These are phyloP conservation scores for Trametes polyzona DNA, from an alignment of 1,284 basidiomycete genomes.

Conservation along the genomic window DNA sequence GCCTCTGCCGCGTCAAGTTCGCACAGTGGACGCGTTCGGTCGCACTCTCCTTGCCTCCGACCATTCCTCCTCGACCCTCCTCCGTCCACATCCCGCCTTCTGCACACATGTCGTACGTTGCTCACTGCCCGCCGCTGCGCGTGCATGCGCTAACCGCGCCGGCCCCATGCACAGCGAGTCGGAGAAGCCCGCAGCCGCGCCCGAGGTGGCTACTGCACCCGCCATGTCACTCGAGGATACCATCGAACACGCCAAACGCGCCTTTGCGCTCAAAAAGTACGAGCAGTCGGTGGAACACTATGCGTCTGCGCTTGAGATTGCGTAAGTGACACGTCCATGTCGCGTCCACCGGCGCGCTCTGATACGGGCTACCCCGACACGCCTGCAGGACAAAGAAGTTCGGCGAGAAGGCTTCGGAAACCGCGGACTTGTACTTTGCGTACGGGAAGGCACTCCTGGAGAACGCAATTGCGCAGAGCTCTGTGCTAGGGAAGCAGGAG, in stretches of 20 bases:
- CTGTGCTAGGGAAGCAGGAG: conserved; percentile 85
- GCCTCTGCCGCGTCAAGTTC: conserved; percentile 15
- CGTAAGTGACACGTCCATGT: conserved; percentile 50
- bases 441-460: conserved; percentile 90
- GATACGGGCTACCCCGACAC: neutral
- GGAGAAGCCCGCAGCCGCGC: conserved; percentile 19
- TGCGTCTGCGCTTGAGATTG: conserved; percentile 80
- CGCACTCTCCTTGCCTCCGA: conserved; percentile 11
- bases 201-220: conserved; percentile 15
- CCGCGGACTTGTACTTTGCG: conserved; percentile 81
- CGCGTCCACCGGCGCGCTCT: conserved; percentile 16
- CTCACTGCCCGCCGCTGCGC: neutral
- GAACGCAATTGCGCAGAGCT: conserved; percentile 80
- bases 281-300: conserved; percentile 87
- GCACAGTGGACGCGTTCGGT: conserved; percentile 23
- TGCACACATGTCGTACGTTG: conserved; percentile 22
- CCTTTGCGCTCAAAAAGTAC: conserved; percentile 85
- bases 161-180: conserved; percentile 8
- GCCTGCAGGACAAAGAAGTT: conserved; percentile 65
- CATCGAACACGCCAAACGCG: conserved; percentile 80
- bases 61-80: conserved; percentile 16
- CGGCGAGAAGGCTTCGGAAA: conserved; percentile 76
- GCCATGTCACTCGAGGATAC: conserved; percentile 52
- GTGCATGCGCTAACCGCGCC: neutral
- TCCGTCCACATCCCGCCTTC: neutral